phyloP scores from a whole-genome alignment of 2,329 filamentous ascomycete species.

The Mycosphaerella sp. region DNA sequence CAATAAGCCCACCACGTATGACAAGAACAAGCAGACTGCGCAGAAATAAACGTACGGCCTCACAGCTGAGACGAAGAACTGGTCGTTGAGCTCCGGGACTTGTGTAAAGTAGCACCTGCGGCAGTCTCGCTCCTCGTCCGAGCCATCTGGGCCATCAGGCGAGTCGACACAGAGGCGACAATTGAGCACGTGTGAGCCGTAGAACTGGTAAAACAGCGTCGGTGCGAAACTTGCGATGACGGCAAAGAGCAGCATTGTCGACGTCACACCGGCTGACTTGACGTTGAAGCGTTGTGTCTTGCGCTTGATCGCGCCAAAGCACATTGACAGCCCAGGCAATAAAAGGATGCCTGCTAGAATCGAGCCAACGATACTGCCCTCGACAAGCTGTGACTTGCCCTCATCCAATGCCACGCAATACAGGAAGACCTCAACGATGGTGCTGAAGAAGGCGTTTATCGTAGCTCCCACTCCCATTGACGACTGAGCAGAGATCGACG shows the following conservation, averaged over 20 bases:
- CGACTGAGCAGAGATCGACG: constrained; percentile 95
- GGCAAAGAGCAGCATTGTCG: constrained; percentile 95
- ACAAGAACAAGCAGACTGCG: constrained; percentile 77
- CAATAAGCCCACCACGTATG: constrained; percentile 87
- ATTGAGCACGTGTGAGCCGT: constrained; percentile 92
- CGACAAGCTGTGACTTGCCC: constrained; percentile 86
- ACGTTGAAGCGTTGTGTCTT: constrained; percentile 99
- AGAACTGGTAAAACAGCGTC: constrained; percentile 97
- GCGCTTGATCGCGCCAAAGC: constrained; percentile 92
- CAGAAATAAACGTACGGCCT: constrained; percentile 90
- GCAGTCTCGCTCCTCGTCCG: constrained; percentile 61
- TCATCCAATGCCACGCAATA: constrained; percentile 92
- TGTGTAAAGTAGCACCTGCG: constrained; percentile 93
- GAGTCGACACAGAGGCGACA: constrained; percentile 54
- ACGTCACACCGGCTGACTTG: constrained; percentile 90
- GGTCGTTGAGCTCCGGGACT: constrained; percentile 71
- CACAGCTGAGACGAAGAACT: constrained; percentile 85
- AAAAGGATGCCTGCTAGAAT: constrained; percentile 97
- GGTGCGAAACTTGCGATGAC: constrained; percentile 93
- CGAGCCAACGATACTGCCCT: constrained; percentile 94
- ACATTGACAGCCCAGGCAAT: constrained; percentile 93
- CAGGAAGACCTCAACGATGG: constrained; percentile 92
- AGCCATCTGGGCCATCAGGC: constrained; percentile 45
- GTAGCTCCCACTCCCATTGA: constrained; percentile 97
- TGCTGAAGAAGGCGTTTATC: constrained; percentile 97